Percentiles rank a stretch among this genome's conserved stretches.
Evolutionary conservation across 2,329 filamentous ascomycete species (phyloP).

Genomic region (Escovopsis sp.): DNA sequence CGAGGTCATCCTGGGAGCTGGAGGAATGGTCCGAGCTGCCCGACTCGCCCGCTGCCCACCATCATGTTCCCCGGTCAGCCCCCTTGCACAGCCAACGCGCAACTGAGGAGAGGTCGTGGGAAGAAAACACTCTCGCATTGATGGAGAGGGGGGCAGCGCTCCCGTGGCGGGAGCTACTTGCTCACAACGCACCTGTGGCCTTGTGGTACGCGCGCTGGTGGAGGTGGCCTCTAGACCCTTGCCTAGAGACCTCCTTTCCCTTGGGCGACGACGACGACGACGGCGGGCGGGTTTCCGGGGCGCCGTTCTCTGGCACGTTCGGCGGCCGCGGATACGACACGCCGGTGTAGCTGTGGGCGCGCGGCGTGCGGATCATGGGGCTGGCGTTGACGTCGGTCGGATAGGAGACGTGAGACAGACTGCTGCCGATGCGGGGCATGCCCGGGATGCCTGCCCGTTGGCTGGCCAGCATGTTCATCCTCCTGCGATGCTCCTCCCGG

Average conservation of each 20-base stretch:
- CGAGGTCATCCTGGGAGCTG: slow-evolving; percentile 24
- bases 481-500: slow-evolving; percentile 32
- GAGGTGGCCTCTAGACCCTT: slow-evolving; percentile 18
- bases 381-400: slow-evolving; percentile 24
- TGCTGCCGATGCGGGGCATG: slow-evolving; percentile 30
- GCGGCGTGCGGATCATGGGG: slow-evolving; percentile 24
- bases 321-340: slow-evolving; percentile 12
- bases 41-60: slow-evolving; percentile 3
- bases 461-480: slow-evolving; percentile 29
- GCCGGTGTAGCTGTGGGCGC: slow-evolving; percentile 28
- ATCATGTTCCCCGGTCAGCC: slow-evolving; percentile 2
- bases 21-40: slow-evolving; percentile 23
- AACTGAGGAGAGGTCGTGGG: too few relatives aligned
- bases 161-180: not conserved
- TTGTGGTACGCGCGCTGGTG: slow-evolving; percentile 23
- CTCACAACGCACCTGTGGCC: slow-evolving; percentile 11
- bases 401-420: slow-evolving; percentile 31
- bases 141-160: too few relatives aligned
- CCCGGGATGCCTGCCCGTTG: slow-evolving; percentile 22
- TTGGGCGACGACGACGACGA: slow-evolving; percentile 20
- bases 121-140: too few relatives aligned
- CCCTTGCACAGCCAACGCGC: too few relatives aligned
- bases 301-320: slow-evolving; percentile 12
- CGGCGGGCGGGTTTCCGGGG: slow-evolving; percentile 18
- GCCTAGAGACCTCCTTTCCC: slow-evolving; percentile 26